Conservation (phyloP, 1,139 yeast species). For the Pichia sp. region DNA sequence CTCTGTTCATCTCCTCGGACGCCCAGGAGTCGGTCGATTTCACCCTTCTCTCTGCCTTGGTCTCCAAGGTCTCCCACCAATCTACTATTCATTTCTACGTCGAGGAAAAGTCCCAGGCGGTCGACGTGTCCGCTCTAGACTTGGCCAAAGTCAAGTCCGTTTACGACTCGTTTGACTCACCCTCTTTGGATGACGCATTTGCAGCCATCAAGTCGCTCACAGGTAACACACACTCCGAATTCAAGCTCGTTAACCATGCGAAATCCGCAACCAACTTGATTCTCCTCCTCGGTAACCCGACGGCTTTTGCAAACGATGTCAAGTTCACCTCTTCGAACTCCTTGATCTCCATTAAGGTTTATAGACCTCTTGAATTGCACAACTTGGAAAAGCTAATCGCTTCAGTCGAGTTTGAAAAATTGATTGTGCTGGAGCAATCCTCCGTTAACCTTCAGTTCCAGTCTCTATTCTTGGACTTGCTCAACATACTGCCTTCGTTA, state of each 20-base stretch:
- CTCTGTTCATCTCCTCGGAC: slow-evolving; percentile 61
- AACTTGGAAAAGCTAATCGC: slow-evolving; percentile 37
- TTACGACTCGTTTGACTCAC: slow-evolving; percentile 22
- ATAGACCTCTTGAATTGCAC: slow-evolving; percentile 65
- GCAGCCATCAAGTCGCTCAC: slow-evolving; percentile 30
- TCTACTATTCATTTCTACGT: slow-evolving; percentile 67
- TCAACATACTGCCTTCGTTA: slow-evolving; percentile 52
- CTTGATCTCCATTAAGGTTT: slow-evolving; percentile 55
- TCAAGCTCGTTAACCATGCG: slow-evolving; percentile 34
- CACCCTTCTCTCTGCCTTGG: slow-evolving; percentile 53
- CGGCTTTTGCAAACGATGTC: slow-evolving; percentile 36
- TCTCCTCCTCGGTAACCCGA: slow-evolving; percentile 58
- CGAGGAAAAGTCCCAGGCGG: background rate
- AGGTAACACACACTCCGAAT: slow-evolving; percentile 35
- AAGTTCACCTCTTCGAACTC: slow-evolving; percentile 40
- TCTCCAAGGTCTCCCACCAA: slow-evolving; percentile 44
- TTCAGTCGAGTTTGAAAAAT: slow-evolving; percentile 17
- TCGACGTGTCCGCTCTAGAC: background rate
- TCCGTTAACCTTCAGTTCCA: slow-evolving; percentile 55
- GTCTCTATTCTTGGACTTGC: slow-evolving; percentile 68
- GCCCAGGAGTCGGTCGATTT: slow-evolving; percentile 49
- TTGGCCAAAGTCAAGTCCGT: slow-evolving; percentile 10
- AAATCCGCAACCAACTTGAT: slow-evolving; percentile 35
- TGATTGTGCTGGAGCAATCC: slow-evolving; percentile 64
- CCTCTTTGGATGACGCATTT: slow-evolving; percentile 26